Evolutionary conservation across 1,139 yeast genomes (phyloP), one percentile per base, ranked within the genome.

Genomic region (Blastobotrys aristatus): DNA sequence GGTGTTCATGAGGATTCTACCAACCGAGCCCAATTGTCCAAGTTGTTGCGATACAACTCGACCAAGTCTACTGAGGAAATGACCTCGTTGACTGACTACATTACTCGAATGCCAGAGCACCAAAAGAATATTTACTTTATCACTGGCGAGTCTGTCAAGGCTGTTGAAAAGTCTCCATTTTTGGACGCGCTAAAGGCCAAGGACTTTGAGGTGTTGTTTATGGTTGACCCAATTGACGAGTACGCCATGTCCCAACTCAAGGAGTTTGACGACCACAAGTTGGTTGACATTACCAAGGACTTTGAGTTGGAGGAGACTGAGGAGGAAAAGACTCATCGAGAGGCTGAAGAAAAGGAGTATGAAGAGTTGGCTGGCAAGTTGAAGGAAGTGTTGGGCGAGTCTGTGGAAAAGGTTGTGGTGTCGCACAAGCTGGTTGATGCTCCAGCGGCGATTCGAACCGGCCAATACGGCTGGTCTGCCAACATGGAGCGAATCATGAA

Each of bases 401-500:
- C 88, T 76, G 98, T 92, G 66, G 99, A 94, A 80, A 94, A 94
- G 80, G 98, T 94, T 74, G 90, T 90, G 68, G 96, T 94, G 60
- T 90, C 98, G 59, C 94, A 90, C 79, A 89, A 88, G 77, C 83
- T 94, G 68, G 89, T 89, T 64, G 97, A 90, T 67, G 94, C 98
- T 51, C 99, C 99, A 72, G 98, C 98, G 72, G 98, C 98, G 63
- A 90, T 92, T 70, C 89, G 97, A 82, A 92, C 98, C 62, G 97
- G 97, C 64, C 98, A 92, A 79, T 92, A 92, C 72, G 98, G 99
- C 71, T 92, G 99, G 99, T 92, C 98, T 62, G 99, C 99, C 66
- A 92, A 92, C 80, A 94, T 94, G 98, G 99, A 92, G 79, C 92
- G 98, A 84, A 92, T 92, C 80, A 94, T 92, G 99, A 92, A 92